Evolutionary conservation across 306 rosid species (phyloP), one percentile per base, ranked within the genome.

Genomic region (Acacia confusa): DNA sequence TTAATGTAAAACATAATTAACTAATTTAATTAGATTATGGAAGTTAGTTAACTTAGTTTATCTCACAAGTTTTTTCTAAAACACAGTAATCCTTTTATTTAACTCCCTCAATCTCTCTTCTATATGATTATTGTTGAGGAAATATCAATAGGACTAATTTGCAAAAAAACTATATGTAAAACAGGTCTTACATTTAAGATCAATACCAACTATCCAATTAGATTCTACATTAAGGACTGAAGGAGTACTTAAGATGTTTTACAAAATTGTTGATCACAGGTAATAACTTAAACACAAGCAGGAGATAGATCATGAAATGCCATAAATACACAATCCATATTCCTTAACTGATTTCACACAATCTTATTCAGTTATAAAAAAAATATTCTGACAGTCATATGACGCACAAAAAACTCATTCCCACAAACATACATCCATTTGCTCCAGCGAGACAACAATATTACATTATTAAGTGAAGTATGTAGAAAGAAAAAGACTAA

Each of bases 401-500:
- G 20, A 69, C 76, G 44, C 69, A 70, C 57, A 43, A 70, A 17
- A 10, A 8, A 17, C 57, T 25, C 75, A 24, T 30, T 4, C 36
- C 10, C 43, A 41, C 74, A 20, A 40, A 69, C 32, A 38, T 36
- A 41, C 11, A 24, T 44, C 44, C 15, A 41, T 70, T 44, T 12
- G n/a, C 13, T 24, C 14, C 20, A 48, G 6, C 0, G 22, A 43
- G 24, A 71, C 40, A 27, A 16, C 40, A 19, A 15, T 44, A 45
- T 44, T 71, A 25, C 15, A 2, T 38, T 25, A 14, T 44, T 20
- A 41, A 32, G 69, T 74, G 17, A 38, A 36, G 74, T 6, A 66
- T 75, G 36, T 43, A 38, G 61, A 63, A 64, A 80, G 67, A 81
- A 27, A 77, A 19, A 52, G 70, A 28, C 30, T 38, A 52, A 47